Conservation (phyloP, 192 early-diverging fungal species). For the Kickxella alabastrina region DNA sequence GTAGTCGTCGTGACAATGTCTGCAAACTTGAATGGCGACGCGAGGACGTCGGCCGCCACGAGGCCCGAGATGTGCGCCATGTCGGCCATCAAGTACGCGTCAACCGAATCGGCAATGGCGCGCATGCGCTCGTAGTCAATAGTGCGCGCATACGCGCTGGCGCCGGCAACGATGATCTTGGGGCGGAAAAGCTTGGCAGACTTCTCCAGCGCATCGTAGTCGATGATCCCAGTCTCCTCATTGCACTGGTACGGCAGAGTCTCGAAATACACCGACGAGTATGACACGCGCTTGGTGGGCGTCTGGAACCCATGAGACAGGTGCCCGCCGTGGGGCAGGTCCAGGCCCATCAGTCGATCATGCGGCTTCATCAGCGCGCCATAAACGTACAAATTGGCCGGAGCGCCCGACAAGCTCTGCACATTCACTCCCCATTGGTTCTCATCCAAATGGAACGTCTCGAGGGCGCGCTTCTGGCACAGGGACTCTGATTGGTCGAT, state of each 20-base stretch:
- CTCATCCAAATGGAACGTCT: conserved; percentile 79
- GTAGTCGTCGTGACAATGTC: conserved; percentile 99
- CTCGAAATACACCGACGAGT: conserved; percentile 93
- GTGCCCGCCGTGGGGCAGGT: conserved; percentile 97
- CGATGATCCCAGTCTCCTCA: conserved; percentile 86
- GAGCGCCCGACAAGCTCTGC: conserved; percentile 91
- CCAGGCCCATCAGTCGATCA: conserved; percentile 97
- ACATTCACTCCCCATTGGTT: conserved; percentile 98
- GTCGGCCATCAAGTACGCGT: conserved; percentile 93
- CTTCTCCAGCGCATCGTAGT: conserved; percentile 84
- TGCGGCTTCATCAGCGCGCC: conserved; percentile 92
- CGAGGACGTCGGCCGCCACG: conserved; percentile 82
- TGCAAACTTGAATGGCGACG: conserved; percentile 85
- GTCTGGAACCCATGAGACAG: conserved; percentile 99
- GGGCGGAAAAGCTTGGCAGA: conserved; percentile 84
- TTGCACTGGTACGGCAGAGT: conserved; percentile 91
- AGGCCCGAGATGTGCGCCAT: conserved; percentile 95
- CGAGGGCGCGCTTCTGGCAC: conserved; percentile 95
- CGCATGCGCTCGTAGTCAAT: conserved; percentile 80
- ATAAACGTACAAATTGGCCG: conserved; percentile 98
- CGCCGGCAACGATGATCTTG: conserved; percentile 94
- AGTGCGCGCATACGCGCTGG: conserved; percentile 91
- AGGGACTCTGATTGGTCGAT: conserved; percentile 93
- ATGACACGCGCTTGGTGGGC: conserved; percentile 93
- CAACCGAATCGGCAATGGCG: conserved; percentile 76